A percentile compares a stretch with the other conserved stretches of the same genome.
phyloP scores from a whole-genome alignment of 495 filamentous ascomycete species.

The Halenospora varia region DNA sequence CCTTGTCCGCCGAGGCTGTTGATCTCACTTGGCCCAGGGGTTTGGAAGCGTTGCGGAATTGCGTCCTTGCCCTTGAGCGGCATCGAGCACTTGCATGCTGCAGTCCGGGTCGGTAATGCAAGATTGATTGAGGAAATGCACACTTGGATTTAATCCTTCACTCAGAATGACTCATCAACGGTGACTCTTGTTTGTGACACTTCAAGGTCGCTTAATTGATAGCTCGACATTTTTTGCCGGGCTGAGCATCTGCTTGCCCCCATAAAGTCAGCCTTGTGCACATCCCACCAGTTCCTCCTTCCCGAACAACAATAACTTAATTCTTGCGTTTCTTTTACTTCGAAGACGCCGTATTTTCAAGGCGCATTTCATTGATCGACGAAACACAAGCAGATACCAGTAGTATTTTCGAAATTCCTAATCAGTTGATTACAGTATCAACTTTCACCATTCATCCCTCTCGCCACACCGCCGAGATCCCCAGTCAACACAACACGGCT shows the following conservation, averaged over 20 bases:
- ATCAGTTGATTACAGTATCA: not conserved
- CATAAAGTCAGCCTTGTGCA: slow-evolving; percentile 24
- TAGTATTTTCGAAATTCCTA: not conserved
- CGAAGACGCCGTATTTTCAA: slow-evolving; percentile 54
- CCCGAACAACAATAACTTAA: not conserved
- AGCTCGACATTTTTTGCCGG: not conserved
- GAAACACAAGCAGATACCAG: not conserved
- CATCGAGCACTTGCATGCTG: not conserved
- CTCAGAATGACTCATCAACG: slow-evolving; percentile 8
- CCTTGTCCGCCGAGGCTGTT: slow-evolving; percentile 4
- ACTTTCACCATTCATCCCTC: not conserved
- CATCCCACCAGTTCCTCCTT: not conserved
- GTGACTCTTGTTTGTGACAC: slow-evolving; percentile 7
- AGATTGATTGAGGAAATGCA: not conserved
- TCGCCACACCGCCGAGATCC: not conserved
- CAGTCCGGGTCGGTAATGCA: not conserved
- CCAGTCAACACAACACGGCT: slow-evolving; percentile 3
- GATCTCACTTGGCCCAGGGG: not conserved
- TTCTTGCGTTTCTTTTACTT: slow-evolving; percentile 5
- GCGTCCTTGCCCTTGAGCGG: not conserved
- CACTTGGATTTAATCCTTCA: too few species aligned
- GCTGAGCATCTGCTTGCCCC: slow-evolving; percentile 4
- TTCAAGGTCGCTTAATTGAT: not conserved
- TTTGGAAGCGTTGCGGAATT: not conserved
- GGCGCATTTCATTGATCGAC: slow-evolving; percentile 32